A percentile compares a stretch with the other conserved stretches of the same genome.
phyloP scores from a whole-genome alignment of 2,329 filamentous ascomycete genomes.

The Talaromyces sp. region DNA sequence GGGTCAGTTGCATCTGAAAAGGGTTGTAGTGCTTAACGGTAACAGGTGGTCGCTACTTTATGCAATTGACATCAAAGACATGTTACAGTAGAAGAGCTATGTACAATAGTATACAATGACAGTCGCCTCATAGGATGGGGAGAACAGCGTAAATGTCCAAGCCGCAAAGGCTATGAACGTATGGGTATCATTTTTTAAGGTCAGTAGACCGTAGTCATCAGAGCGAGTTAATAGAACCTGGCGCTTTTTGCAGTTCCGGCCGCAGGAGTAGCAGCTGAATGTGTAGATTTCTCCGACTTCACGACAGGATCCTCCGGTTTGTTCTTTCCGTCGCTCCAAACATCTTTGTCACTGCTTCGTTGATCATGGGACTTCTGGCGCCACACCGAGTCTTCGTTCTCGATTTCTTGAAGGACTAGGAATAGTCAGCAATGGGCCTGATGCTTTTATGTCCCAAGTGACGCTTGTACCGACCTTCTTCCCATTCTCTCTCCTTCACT shows the following conservation, averaged over 20 bases:
- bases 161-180: neutral
- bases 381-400: slow-evolving; percentile 40
- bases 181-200: slow-evolving; percentile 15
- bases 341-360: neutral
- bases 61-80: neutral
- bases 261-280: neutral
- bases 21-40: too few relatives aligned
- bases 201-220: neutral
- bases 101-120: neutral
- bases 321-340: neutral
- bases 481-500: slow-evolving; percentile 78
- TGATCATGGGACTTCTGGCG: slow-evolving; percentile 26
- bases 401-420: slow-evolving; percentile 40
- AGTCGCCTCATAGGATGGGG: neutral
- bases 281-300: neutral
- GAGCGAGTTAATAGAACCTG: slow-evolving; percentile 6
- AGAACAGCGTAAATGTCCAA: neutral
- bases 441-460: neutral
- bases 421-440: neutral
- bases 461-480: slow-evolving; percentile 59
- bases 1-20: too few relatives aligned
- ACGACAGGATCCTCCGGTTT: neutral
- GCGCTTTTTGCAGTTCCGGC: neutral
- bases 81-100: neutral
- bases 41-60: too few relatives aligned